Conservation (phyloP, 1,139 yeast genomes). For the Arxiozyma slooffiae region DNA sequence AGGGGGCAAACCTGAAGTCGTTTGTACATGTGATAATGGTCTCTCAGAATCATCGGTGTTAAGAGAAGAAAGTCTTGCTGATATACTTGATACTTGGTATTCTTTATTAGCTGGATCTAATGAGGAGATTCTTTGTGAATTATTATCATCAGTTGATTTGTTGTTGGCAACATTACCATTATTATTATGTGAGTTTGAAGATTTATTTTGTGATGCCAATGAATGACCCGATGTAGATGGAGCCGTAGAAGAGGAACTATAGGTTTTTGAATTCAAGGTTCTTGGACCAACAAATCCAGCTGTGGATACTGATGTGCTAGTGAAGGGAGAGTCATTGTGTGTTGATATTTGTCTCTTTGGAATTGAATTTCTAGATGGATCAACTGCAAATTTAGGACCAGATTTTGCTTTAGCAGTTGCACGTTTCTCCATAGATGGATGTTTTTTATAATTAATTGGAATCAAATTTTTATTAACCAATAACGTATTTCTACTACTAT, state of each 20-base stretch:
- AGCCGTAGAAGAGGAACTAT: not conserved
- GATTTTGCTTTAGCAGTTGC: conserved; percentile 11
- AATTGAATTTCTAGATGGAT: conserved; percentile 26
- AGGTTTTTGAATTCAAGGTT: not conserved
- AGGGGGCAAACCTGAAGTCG: conserved; percentile 31
- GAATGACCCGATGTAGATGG: conserved; percentile 4
- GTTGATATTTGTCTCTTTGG: conserved; percentile 29
- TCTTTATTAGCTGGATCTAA: conserved; percentile 23
- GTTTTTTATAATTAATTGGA: conserved; percentile 71
- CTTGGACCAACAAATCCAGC: conserved; percentile 5
- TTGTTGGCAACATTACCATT: too few relatives aligned
- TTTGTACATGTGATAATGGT: conserved; percentile 28
- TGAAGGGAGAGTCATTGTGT: conserved; percentile 27
- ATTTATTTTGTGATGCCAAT: not conserved
- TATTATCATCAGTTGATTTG: not conserved
- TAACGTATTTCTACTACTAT: conserved; percentile 31
- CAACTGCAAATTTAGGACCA: conserved; percentile 21
- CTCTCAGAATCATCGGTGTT: conserved; percentile 24
- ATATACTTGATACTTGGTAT: conserved; percentile 19
- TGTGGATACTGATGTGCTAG: conserved; percentile 6
- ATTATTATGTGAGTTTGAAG: not conserved
- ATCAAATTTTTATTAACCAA: conserved; percentile 33
- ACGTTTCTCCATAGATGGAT: conserved; percentile 48
- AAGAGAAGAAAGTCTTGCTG: conserved; percentile 16
- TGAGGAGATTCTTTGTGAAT: conserved; percentile 13